Percentiles rank a stretch among this genome's conserved stretches.
Evolutionary conservation across 2,329 filamentous ascomycete genomes (phyloP).

Genomic region (Claviceps sp.): DNA sequence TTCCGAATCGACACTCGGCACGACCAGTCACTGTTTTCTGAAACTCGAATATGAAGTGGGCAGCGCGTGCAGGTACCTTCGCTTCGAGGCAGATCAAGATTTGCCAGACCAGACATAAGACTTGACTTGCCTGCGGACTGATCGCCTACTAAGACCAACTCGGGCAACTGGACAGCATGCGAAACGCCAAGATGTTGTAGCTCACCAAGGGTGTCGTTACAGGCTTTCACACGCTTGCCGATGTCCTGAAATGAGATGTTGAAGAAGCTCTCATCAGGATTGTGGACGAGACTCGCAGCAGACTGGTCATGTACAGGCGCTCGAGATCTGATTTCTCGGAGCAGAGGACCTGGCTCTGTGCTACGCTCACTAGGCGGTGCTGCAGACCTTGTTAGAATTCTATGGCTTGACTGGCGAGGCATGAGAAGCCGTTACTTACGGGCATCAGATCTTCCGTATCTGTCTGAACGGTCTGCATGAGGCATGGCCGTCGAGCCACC

Average conservation of each 20-base stretch:
- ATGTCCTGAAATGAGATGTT: conserved; percentile 37
- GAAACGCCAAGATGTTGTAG: conserved; percentile 62
- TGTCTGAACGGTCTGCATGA: conserved; percentile 12
- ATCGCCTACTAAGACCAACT: conserved; percentile 73
- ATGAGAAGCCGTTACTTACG: conserved; percentile 17
- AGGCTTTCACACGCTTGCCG: conserved; percentile 48
- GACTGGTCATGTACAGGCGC: conserved; percentile 6
- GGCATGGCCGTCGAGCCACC: conserved; percentile 8
- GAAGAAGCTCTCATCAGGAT: conserved; percentile 25
- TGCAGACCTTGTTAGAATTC: conserved; percentile 6
- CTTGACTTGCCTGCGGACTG: conserved; percentile 76
- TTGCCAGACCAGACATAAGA: conserved; percentile 49
- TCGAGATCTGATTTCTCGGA: conserved; percentile 23
- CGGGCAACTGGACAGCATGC: conserved; percentile 57
- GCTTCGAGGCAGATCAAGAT: conserved; percentile 57
- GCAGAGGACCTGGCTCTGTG: conserved; percentile 22
- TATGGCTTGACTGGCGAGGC: neutral
- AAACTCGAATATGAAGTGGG: conserved; percentile 66
- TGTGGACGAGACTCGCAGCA: conserved; percentile 10
- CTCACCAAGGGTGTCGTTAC: conserved; percentile 52
- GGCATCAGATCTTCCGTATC: conserved; percentile 23
- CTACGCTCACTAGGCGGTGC: conserved; percentile 24
- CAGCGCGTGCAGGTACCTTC: conserved; percentile 68
- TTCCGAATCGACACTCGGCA: conserved; percentile 54
- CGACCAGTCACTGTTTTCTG: conserved; percentile 44